Evolutionary conservation across 441 rosid species (phyloP).

Genomic region (Daphne laureola): DNA sequence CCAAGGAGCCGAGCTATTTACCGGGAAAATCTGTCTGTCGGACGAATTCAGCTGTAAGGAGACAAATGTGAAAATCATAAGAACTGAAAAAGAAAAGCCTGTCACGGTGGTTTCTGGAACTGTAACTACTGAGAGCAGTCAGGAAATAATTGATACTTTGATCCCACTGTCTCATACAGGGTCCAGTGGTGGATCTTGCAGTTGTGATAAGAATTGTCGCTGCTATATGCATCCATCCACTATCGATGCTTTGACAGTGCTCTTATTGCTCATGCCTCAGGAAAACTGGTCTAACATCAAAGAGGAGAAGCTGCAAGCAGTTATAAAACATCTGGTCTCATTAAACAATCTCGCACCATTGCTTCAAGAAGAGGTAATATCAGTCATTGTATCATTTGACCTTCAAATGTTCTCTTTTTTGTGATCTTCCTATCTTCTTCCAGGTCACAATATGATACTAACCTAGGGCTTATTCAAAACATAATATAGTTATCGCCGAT

Average conservation of each 20-base stretch:
- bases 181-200: conserved; percentile 14
- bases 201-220: conserved; percentile 15
- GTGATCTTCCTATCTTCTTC: background rate
- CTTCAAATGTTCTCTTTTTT: background rate
- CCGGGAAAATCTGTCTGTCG: conserved; percentile 14
- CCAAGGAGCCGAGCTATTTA: conserved; percentile 26
- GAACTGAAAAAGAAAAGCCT: conserved; percentile 11
- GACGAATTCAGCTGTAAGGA: conserved; percentile 17
- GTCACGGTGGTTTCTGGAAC: conserved; percentile 24
- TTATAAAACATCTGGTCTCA: conserved; percentile 16
- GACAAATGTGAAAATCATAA: conserved; percentile 15
- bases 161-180: conserved; percentile 19
- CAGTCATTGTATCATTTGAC: background rate
- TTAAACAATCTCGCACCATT: conserved; percentile 16
- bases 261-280: conserved; percentile 23
- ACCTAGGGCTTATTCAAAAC: too few species aligned
- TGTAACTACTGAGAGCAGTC: conserved; percentile 11
- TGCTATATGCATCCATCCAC: conserved; percentile 19
- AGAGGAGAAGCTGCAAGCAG: conserved; percentile 18
- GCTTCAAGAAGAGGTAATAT: conserved; percentile 30
- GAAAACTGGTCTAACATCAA: conserved; percentile 25
- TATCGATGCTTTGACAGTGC: conserved; percentile 23
- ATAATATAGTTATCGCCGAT: too few species aligned
- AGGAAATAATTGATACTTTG: conserved; percentile 19
- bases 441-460: background rate